Percentiles rank a stretch among this genome's conserved stretches.
phyloP scores from a whole-genome alignment of 2,329 filamentous ascomycete species.

The Emmonsiellopsis sp. region DNA sequence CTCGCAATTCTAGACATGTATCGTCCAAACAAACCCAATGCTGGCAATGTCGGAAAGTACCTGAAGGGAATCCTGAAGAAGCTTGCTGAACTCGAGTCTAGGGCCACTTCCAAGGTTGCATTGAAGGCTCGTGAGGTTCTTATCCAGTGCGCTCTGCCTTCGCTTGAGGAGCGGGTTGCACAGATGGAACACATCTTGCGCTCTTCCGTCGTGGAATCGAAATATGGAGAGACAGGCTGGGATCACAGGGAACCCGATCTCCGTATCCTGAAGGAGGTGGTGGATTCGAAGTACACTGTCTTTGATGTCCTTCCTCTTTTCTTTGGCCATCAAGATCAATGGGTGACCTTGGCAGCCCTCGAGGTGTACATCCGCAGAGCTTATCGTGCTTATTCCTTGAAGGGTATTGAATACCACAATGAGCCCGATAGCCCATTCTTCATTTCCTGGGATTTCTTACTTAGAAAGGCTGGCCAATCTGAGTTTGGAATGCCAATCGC shows the following conservation, averaged over 20 bases:
- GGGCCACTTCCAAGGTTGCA: conserved; percentile 82
- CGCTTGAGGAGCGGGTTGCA: conserved; percentile 82
- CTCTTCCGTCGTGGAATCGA: conserved; percentile 91
- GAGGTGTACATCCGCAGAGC: conserved; percentile 95
- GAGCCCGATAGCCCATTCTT: conserved; percentile 62
- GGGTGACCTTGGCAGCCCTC: conserved; percentile 85
- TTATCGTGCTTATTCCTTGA: conserved; percentile 90
- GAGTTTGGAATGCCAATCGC: conserved; percentile 72
- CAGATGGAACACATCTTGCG: conserved; percentile 99
- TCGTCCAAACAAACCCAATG: conserved; percentile 84
- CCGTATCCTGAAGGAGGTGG: conserved; percentile 89
- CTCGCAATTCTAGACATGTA: conserved; percentile 90
- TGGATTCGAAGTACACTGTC: conserved; percentile 97
- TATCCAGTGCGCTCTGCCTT: conserved; percentile 93
- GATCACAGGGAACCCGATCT: conserved; percentile 89
- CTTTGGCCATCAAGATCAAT: conserved; percentile 88
- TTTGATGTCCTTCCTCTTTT: conserved; percentile 93
- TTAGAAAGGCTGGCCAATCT: conserved; percentile 84
- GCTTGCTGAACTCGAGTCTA: conserved; percentile 83
- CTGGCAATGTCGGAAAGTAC: conserved; percentile 79
- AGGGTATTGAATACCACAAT: conserved; percentile 78
- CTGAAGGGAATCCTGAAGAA: conserved; percentile 73
- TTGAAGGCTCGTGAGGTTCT: conserved; percentile 95
- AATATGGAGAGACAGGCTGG: conserved; percentile 94
- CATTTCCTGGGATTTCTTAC: conserved; percentile 89